Evolutionary conservation across 441 rosid species (phyloP).

Genomic region (Mallotus repandus): DNA sequence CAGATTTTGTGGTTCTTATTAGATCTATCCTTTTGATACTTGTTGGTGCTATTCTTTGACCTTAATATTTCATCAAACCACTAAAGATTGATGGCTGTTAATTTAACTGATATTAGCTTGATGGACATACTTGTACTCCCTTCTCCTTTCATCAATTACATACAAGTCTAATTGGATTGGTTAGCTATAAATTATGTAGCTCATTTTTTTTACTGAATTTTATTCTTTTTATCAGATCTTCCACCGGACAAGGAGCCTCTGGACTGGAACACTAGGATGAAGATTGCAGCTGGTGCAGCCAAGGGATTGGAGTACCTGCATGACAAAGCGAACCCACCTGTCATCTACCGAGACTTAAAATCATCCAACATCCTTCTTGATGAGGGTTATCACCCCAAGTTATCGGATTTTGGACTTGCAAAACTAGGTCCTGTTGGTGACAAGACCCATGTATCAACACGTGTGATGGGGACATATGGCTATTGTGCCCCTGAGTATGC

Average conservation of each 20-base stretch:
- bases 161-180: background rate
- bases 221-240: slow-evolving; percentile 53
- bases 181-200: background rate
- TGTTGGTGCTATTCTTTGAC: background rate
- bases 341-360: slow-evolving; percentile 88
- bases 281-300: slow-evolving; percentile 98
- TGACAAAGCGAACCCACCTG: slow-evolving; percentile 96
- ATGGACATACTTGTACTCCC: no score
- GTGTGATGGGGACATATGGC: slow-evolving; percentile 99
- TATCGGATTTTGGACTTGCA: slow-evolving; percentile 96
- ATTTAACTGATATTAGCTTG: background rate
- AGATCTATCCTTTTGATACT: background rate
- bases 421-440: slow-evolving; percentile 98
- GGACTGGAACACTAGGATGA: slow-evolving; percentile 97
- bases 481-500: slow-evolving; percentile 99
- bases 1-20: background rate
- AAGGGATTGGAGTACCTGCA: slow-evolving; percentile 96
- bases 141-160: background rate
- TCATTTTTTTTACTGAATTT: slow-evolving; percentile 15
- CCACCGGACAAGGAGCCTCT: slow-evolving; percentile 83
- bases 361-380: slow-evolving; percentile 96
- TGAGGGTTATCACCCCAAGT: slow-evolving; percentile 83
- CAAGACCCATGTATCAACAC: slow-evolving; percentile 96
- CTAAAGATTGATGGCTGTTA: background rate
- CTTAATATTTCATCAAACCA: background rate